Base-by-base conservation (phyloP, 2,329 filamentous ascomycete genomes). In the Colletotrichum phormii region DNA sequence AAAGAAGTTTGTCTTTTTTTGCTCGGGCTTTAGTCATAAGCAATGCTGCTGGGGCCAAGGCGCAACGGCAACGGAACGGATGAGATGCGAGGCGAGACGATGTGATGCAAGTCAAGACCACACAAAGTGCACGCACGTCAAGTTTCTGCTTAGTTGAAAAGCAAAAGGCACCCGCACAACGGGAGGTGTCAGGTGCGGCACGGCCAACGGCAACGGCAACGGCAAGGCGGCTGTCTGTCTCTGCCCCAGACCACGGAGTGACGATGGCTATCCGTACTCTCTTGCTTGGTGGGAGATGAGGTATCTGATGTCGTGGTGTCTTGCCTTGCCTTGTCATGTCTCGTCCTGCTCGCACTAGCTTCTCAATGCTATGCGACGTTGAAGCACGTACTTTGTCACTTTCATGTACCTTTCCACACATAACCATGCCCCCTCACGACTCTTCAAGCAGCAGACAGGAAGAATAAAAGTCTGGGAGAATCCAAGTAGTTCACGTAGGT, bases 31-130 rank as follows among this genome's bases (percentile, higher is more conserved):
- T 59, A 24, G 51, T 46, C 58, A 59, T 62, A 53, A 46, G 58
- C 51, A 69, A 59, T 72, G 69, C 69, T 72, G 69, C 69, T 68
- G 64, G 55, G 67, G 31, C 64, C 63, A 55, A 64, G 63, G 46
- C 55, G 68, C 68, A 54, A 55, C 42, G 18, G 65, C 33, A 29
- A 62, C 42, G 26, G 8, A 65, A 65, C 54, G 53, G 63, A 54
- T 65, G 31, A 49, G 49, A 31, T 26, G 61, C 26, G 46, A 64
- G 62, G 49, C 51, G 61, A 55, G 33, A 31, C 53, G 31, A 64
- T 46, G 24, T 29, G 61, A 64, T 22, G 13, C 31, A 13, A 37
- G 33, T 24, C 33, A 31, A 62, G 59, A 42, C 35, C 22, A 62
- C 15, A 35, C 59, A 49, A 26, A 33, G 29, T 24, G n/a, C 42